phyloP scores from a whole-genome alignment of 129 eudicot genomes.

The Lactuca sativa region DNA sequence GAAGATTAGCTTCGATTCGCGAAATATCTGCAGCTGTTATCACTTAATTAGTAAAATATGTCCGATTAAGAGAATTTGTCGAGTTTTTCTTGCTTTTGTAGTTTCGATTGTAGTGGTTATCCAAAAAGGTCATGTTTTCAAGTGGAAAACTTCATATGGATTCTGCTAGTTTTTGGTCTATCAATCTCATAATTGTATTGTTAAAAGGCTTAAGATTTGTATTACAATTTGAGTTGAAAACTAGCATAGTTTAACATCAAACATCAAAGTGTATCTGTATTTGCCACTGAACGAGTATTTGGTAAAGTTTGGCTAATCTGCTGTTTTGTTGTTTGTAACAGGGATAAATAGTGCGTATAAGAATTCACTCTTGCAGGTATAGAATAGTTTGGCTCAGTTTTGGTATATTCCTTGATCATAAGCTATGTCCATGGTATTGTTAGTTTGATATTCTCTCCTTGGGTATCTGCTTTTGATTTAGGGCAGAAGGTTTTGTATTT shows the following conservation, averaged over 20 bases:
- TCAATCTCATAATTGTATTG: neutral
- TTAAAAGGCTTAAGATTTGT: neutral
- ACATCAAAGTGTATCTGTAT: neutral
- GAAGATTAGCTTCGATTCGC: constrained; percentile 6
- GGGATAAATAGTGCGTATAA: constrained; percentile 34
- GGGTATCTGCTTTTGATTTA: constrained; percentile 27
- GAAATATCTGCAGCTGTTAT: neutral
- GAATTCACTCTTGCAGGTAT: constrained; percentile 22
- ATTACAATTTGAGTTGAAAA: neutral
- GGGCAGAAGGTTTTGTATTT: constrained; percentile 38
- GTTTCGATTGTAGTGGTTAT: constrained; percentile 6
- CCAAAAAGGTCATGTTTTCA: neutral
- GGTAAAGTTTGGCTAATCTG: constrained; percentile 22
- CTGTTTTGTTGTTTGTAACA: constrained; percentile 24
- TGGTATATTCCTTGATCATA: constrained; percentile 1
- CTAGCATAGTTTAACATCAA: neutral
- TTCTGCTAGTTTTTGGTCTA: neutral
- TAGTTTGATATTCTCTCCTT: constrained; percentile 26
- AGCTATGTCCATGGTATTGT: constrained; percentile 5
- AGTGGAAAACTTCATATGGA: neutral
- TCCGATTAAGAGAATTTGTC: constrained; percentile 6
- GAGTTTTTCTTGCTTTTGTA: neutral
- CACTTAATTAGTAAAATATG: constrained; percentile 2
- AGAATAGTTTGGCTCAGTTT: constrained; percentile 18
- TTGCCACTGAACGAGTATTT: constrained; percentile 9